Evolutionary conservation across 2,329 filamentous ascomycete species (phyloP).

Genomic region (Colletotrichum orbiculare): DNA sequence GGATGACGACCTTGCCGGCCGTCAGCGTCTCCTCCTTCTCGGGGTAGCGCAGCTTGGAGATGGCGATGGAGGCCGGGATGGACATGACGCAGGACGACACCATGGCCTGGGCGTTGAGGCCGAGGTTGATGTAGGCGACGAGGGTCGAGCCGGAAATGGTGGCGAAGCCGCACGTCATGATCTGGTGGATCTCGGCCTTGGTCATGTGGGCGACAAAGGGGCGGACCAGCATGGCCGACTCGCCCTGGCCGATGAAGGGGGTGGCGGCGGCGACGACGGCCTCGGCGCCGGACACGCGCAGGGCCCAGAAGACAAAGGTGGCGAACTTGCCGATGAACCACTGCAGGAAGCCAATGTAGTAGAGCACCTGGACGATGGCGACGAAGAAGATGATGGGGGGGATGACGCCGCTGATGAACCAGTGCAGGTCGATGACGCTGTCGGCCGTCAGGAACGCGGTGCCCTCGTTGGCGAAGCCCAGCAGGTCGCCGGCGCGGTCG

Average conservation of each 20-base stretch:
- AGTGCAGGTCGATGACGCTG: constrained; percentile 56
- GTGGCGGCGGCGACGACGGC: constrained; percentile 94
- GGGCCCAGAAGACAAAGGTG: constrained; percentile 89
- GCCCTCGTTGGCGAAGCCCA: constrained; percentile 81
- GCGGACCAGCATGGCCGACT: constrained; percentile 91
- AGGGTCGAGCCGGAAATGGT: constrained; percentile 91
- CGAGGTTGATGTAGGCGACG: constrained; percentile 85
- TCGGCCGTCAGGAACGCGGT: constrained; percentile 75
- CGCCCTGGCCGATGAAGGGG: constrained; percentile 93
- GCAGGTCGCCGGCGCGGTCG: constrained; percentile 75
- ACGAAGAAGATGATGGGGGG: constrained; percentile 98
- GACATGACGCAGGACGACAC: constrained; percentile 96
- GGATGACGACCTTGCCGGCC: constrained; percentile 82
- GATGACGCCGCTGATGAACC: constrained; percentile 84
- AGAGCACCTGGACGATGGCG: constrained; percentile 87
- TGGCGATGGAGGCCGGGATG: constrained; percentile 88
- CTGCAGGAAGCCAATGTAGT: constrained; percentile 83
- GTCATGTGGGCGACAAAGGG: constrained; percentile 90
- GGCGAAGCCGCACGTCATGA: constrained; percentile 93
- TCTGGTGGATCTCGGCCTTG: constrained; percentile 87
- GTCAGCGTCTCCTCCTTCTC: constrained; percentile 90
- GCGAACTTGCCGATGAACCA: constrained; percentile 93
- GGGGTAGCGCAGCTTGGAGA: constrained; percentile 90
- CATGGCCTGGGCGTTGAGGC: constrained; percentile 84
- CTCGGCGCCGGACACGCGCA: constrained; percentile 89